Evolutionary conservation across 805 yeast genomes (phyloP), one percentile per base, ranked within the genome.

Genomic region (Ogataea methylovora): DNA sequence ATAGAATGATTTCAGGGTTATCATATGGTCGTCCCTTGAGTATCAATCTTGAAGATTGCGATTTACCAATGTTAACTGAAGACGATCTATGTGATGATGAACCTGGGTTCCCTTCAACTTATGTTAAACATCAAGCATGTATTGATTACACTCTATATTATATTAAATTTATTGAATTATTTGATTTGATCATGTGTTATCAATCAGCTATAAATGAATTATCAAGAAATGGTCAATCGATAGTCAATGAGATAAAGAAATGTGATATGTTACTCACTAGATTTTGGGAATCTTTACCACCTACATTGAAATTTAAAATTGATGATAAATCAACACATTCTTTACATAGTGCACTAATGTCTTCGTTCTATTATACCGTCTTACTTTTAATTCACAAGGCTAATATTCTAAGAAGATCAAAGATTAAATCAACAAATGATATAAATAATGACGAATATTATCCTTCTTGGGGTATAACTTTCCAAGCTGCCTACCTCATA

Each of bases 391-490:
- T 79, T 13, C 90, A 82, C 48, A 64, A 85, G 34, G 73, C 83
- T n/a, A 79, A 78, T 48, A 69, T 78, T 48, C 51, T 71, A 17
- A 59, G 67, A 37, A 63, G 36, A 14, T 26, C 39, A 11, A 8
- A n/a, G 11, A 25, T 12, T 17, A 10, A 16, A 26, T 18, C 28
- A n/a, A 38, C 17, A 40, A 56, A 65, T 2, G 56, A 56, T 35
- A 67, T 68, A 12, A 59, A 54, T 42, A 58, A 65, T 56, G 54
- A 63, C 8, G 3, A 6, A 51, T 31, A 32, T 35, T 76, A 74
- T 50, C 83, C 85, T 3, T 75, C 84, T 9, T 77, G 85, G 82
- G 83, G 87, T 12, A 79, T 83, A 38, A 82, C 86, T 4, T 82
- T 82, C 61, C 85, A 81, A 52, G 81, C 88, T 1, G 86, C 92